Conservation (phyloP, 148 eudicot genomes). For the Chenopodium quinoa region DNA sequence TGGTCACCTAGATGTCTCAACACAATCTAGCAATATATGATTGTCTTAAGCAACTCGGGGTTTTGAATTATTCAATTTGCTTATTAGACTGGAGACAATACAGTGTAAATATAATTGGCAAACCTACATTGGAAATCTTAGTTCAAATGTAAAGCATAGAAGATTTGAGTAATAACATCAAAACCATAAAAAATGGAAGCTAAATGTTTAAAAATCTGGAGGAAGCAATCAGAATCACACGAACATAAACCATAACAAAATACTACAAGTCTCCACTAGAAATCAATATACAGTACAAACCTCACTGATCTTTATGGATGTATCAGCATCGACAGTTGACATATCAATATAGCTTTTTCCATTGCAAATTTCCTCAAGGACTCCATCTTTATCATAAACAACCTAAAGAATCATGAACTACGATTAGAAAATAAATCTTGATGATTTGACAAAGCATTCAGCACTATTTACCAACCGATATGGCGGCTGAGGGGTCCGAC, state of each 20-base stretch:
- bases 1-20: background rate
- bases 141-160: background rate
- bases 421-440: no score
- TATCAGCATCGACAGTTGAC: conserved; percentile 98
- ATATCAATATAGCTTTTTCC: conserved; percentile 94
- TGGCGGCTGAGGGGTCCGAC: conserved; percentile 91
- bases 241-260: background rate
- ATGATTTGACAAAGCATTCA: background rate
- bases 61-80: background rate
- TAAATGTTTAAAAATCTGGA: background rate
- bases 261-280: background rate
- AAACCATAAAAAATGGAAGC: background rate
- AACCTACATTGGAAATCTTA: background rate
- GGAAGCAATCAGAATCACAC: background rate
- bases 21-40: background rate
- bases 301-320: conserved; percentile 83
- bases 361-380: conserved; percentile 60
- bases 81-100: background rate
- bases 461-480: conserved; percentile 55
- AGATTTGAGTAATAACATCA: background rate
- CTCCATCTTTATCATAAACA: conserved; percentile 78
- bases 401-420: conserved; percentile 45
- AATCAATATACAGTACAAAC: conserved; percentile 31
- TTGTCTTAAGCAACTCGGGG: background rate
- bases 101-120: background rate